Percentiles rank a stretch among this genome's conserved stretches.
phyloP scores from a whole-genome alignment of 164 flowering plant species.

The Macadamia integrifolia region DNA sequence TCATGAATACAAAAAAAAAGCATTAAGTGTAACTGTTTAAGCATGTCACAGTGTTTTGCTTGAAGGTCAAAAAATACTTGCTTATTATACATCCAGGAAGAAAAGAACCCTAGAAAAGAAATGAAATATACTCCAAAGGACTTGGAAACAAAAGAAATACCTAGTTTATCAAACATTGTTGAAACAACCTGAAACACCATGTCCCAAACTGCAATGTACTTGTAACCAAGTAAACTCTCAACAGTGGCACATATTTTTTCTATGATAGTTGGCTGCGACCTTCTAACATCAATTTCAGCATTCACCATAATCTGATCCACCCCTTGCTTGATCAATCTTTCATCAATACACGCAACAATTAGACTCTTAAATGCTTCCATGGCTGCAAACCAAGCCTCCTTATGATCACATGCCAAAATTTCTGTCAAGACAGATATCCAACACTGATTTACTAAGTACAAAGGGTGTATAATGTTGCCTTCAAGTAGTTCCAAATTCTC shows the following conservation, averaged over 20 bases:
- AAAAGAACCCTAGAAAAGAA: background rate
- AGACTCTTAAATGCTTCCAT: slow-evolving; percentile 58
- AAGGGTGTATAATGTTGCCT: background rate
- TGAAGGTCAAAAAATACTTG: no score
- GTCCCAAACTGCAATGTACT: slow-evolving; percentile 70
- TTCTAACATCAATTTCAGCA: slow-evolving; percentile 27
- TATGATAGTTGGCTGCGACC: slow-evolving; percentile 62
- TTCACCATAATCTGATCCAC: slow-evolving; percentile 39
- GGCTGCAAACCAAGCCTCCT: slow-evolving; percentile 78
- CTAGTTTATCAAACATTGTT: slow-evolving; percentile 80
- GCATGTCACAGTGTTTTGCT: no score
- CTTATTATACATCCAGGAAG: no score
- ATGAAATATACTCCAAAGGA: background rate
- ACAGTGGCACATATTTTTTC: slow-evolving; percentile 76
- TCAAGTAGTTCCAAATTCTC: no score
- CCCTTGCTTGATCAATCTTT: slow-evolving; percentile 67
- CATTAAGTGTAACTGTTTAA: no score
- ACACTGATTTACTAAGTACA: background rate
- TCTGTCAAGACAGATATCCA: slow-evolving; percentile 38
- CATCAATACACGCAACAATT: slow-evolving; percentile 69
- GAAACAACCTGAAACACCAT: slow-evolving; percentile 72
- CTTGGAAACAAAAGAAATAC: slow-evolving; percentile 27
- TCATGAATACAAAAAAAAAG: no score
- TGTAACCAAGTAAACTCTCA: slow-evolving; percentile 79
- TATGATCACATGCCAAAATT: slow-evolving; percentile 68